Base-by-base conservation (phyloP, 192 early-diverging fungal genomes). In the Rhizophagus clarus region DNA sequence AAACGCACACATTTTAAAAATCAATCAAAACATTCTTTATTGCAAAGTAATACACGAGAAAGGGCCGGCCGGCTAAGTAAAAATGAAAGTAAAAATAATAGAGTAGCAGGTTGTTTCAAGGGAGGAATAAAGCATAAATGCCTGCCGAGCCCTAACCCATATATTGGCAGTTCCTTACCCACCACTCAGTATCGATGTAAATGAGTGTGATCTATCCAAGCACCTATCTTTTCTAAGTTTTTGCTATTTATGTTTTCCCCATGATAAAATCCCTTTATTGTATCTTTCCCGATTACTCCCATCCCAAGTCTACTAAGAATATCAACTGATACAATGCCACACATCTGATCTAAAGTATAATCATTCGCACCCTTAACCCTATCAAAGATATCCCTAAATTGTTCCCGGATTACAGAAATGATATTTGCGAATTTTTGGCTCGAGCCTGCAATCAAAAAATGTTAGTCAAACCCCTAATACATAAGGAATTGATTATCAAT, bases 161-260 rank as follows among this genome's bases (percentile, higher is more conserved):
- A 37, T 37, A 37, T n/a, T n/a, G n/a, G n/a, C n/a, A n/a, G n/a
- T n/a, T n/a, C n/a, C n/a, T n/a, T n/a, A n/a, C n/a, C n/a, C n/a
- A n/a, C n/a, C n/a, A n/a, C n/a, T n/a, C n/a, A n/a, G n/a, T n/a
- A n/a, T n/a, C n/a, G n/a, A n/a, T n/a, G n/a, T n/a, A n/a, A n/a
- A n/a, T n/a, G n/a, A n/a, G n/a, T n/a, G n/a, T n/a, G n/a, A n/a
- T n/a, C 40, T 42, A 72, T 45, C 71, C 71, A 72, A 72, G 71
- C 71, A 72, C 67, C 71, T 72, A 72, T 72, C 45, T 72, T 74
- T 74, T 51, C 73, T 74, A 74, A 74, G 73, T 74, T 74, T 60
- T 74, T 49, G 49, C 51, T 74, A 26, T 31, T 74, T 74, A 60
- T 74, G 28, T 34, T 74, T 29, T 74, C 40, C 22, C 45, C 40